phyloP scores from a whole-genome alignment of 306 rosid species.

The Sechiopsis laciniata region DNA sequence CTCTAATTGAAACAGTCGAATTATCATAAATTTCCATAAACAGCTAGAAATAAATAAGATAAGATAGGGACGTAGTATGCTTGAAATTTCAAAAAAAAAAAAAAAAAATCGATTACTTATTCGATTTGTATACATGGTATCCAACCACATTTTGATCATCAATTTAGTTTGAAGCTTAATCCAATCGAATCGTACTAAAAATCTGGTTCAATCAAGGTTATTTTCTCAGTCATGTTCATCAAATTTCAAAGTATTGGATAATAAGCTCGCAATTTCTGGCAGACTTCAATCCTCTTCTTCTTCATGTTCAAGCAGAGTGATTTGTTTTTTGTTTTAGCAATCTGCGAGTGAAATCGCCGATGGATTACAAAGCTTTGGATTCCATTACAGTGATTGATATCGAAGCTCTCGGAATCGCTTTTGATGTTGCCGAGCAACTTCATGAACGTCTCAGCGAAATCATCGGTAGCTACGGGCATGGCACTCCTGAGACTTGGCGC shows the following conservation, averaged over 20 bases:
- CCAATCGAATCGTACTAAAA: neutral
- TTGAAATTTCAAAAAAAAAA: neutral
- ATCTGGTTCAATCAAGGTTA: neutral
- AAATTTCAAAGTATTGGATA: neutral
- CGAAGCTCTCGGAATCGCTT: slow-evolving; percentile 47
- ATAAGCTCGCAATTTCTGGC: neutral
- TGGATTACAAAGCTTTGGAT: slow-evolving; percentile 49
- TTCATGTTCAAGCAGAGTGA: neutral
- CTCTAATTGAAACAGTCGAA: no score
- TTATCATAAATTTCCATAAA: no score
- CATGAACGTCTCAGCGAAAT: slow-evolving; percentile 43
- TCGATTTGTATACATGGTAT: neutral
- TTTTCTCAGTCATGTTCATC: neutral
- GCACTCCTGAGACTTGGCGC: slow-evolving; percentile 67
- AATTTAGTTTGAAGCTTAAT: neutral
- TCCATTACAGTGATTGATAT: slow-evolving; percentile 49
- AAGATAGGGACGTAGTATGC: neutral
- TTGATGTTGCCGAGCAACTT: slow-evolving; percentile 37
- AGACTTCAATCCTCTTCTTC: neutral
- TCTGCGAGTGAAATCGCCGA: slow-evolving; percentile 18
- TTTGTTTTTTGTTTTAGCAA: neutral
- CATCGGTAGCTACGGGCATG: slow-evolving; percentile 36
- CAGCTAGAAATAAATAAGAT: neutral
- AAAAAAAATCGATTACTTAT: no score
- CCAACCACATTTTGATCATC: neutral